Percentiles rank a stretch among this genome's conserved stretches.
phyloP scores from a whole-genome alignment of 768 basidiomycete genomes.

The Boletus rufocinnamomeus region DNA sequence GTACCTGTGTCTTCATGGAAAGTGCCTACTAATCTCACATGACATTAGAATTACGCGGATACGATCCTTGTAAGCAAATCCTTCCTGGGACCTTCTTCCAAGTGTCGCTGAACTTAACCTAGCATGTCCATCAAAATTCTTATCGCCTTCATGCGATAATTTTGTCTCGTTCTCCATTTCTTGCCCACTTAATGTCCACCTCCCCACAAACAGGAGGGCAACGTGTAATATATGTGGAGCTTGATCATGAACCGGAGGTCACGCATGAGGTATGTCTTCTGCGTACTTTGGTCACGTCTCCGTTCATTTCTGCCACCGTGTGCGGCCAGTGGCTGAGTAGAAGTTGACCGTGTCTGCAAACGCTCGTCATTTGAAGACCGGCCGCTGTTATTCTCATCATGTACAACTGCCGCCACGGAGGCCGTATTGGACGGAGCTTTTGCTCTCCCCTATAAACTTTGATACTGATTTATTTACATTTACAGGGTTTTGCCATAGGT shows the following conservation, averaged over 20 bases:
- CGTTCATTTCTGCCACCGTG: slow-evolving; percentile 36
- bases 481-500: slow-evolving; percentile 78
- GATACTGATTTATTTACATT: slow-evolving; percentile 23
- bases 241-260: slow-evolving; percentile 80
- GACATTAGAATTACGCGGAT: slow-evolving; percentile 75
- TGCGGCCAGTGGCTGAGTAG: slow-evolving; percentile 21
- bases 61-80: slow-evolving; percentile 64
- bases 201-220: slow-evolving; percentile 66
- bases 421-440: slow-evolving; percentile 23
- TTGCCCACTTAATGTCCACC: slow-evolving; percentile 86
- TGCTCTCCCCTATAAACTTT: slow-evolving; percentile 8
- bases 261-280: slow-evolving; percentile 71
- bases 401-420: slow-evolving; percentile 22
- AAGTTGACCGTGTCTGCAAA: slow-evolving; percentile 22
- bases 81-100: slow-evolving; percentile 5
- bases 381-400: slow-evolving; percentile 18
- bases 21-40: slow-evolving; percentile 14
- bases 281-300: slow-evolving; percentile 22
- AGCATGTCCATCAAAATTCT: slow-evolving; percentile 75
- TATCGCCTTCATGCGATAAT: slow-evolving; percentile 85
- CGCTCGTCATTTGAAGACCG: slow-evolving; percentile 19
- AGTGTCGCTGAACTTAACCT: slow-evolving; percentile 16
- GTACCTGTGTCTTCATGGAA: slow-evolving; percentile 35
- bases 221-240: slow-evolving; percentile 69
- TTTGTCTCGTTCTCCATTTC: slow-evolving; percentile 82